phyloP scores from a whole-genome alignment of 495 filamentous ascomycete genomes.

The Podospora australis region DNA sequence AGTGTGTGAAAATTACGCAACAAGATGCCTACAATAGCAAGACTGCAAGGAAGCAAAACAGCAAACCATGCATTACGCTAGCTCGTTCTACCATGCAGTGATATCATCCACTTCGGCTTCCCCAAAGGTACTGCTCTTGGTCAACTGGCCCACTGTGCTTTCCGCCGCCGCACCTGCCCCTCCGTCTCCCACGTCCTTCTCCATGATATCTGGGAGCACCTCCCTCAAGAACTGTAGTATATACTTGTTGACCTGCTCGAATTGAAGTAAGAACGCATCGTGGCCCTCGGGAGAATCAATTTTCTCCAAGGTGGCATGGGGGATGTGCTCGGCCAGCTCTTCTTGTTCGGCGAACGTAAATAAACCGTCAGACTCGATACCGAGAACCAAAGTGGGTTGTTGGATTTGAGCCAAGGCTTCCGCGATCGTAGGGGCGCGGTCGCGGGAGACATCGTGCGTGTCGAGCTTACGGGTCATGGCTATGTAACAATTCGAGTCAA shows the following conservation, averaged over 20 bases:
- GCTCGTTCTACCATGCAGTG: constrained; percentile 69
- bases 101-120: constrained; percentile 97
- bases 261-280: constrained; percentile 93
- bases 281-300: constrained; percentile 95
- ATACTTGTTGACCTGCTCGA: constrained; percentile 89
- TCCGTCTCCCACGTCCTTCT: constrained; percentile 44
- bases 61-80: background rate
- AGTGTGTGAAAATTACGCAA: too few species aligned
- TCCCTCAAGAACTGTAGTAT: constrained; percentile 79
- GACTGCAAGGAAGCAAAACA: background rate
- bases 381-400: constrained; percentile 83
- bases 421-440: constrained; percentile 55
- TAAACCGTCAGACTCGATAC: constrained; percentile 89
- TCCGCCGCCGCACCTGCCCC: constrained; percentile 37
- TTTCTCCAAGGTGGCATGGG: constrained; percentile 65
- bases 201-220: constrained; percentile 81
- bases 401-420: constrained; percentile 74
- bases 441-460: constrained; percentile 86
- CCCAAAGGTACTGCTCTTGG: constrained; percentile 83
- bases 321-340: constrained; percentile 78
- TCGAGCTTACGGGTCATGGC: constrained; percentile 98
- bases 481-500: constrained; percentile 98
- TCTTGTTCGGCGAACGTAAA: constrained; percentile 97
- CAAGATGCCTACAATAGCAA: too few species aligned
- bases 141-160: constrained; percentile 45